These are phyloP conservation scores for Colletotrichum chrysophilum DNA, from an alignment of 2,329 filamentous ascomycete genomes.

Conservation along the genomic window DNA sequence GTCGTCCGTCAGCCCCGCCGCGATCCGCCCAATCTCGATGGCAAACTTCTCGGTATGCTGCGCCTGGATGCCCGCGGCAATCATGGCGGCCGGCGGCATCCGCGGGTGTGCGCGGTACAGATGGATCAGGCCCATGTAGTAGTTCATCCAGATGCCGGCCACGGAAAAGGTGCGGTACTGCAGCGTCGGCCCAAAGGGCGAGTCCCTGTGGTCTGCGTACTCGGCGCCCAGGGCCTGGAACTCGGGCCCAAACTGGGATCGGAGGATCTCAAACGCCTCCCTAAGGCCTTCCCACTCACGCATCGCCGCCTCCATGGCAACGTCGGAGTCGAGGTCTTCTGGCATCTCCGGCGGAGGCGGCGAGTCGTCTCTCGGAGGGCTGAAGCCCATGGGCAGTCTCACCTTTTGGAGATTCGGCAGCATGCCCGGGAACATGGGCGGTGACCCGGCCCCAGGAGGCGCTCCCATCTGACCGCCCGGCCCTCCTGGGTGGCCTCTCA, in stretches of 20 bases:
- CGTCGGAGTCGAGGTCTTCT: conserved; percentile 65
- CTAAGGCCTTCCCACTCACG: conserved; percentile 81
- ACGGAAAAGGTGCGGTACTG: conserved; percentile 89
- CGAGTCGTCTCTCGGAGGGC: conserved; percentile 50
- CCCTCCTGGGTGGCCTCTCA: background rate
- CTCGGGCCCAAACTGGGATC: conserved; percentile 69
- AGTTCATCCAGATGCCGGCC: conserved; percentile 85
- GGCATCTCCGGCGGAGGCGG: conserved; percentile 43
- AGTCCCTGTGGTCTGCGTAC: conserved; percentile 60
- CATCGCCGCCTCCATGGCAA: conserved; percentile 71
- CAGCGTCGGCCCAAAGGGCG: conserved; percentile 83
- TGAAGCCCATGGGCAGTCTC: conserved; percentile 59
- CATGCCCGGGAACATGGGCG: conserved; percentile 59
- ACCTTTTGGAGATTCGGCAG: conserved; percentile 58
- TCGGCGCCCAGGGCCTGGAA: conserved; percentile 80
- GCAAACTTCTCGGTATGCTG: conserved; percentile 74
- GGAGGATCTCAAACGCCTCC: conserved; percentile 72
- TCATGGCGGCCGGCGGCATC: conserved; percentile 91
- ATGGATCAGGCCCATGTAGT: conserved; percentile 83
- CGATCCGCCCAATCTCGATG: conserved; percentile 79
- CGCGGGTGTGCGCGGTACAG: conserved; percentile 83
- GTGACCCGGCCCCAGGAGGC: conserved; percentile 35
- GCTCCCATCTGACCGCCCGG: conserved; percentile 20
- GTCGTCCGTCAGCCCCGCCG: conserved; percentile 71
- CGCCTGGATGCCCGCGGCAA: conserved; percentile 81